These are phyloP conservation scores for Daedaleopsis nitida DNA, from an alignment of 768 basidiomycete species.

Conservation along the genomic window DNA sequence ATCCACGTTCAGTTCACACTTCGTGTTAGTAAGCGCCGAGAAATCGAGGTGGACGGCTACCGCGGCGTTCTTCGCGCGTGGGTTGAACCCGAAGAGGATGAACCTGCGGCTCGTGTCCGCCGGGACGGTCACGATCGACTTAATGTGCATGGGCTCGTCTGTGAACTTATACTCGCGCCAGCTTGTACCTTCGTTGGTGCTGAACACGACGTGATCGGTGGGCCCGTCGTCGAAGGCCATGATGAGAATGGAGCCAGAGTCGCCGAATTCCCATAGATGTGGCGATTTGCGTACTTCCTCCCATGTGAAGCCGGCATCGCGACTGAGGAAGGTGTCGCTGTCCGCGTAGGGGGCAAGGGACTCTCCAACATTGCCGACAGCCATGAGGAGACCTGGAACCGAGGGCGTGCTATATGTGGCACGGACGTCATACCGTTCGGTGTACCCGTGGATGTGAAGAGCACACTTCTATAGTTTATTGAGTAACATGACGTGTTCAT, in stretches of 20 bases:
- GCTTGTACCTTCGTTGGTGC: conserved; percentile 81
- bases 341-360: conserved; percentile 77
- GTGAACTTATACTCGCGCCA: conserved; percentile 91
- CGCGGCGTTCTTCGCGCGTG: conserved; percentile 44
- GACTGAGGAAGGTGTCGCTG: conserved; percentile 93
- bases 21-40: conserved; percentile 64
- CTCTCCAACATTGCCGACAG: conserved; percentile 94
- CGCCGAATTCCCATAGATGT: conserved; percentile 97
- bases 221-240: conserved; percentile 96
- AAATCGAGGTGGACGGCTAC: conserved; percentile 91
- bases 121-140: conserved; percentile 83
- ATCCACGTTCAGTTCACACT: conserved; percentile 77
- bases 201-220: conserved; percentile 86
- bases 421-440: conserved; percentile 85
- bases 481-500: conserved; percentile 12
- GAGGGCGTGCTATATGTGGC: conserved; percentile 95
- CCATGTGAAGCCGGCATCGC: conserved; percentile 98
- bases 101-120: conserved; percentile 90
- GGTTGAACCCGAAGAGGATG: conserved; percentile 73
- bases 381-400: conserved; percentile 91
- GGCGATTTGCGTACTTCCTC: conserved; percentile 98
- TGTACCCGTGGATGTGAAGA: conserved; percentile 94
- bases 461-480: conserved; percentile 62
- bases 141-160: conserved; percentile 71
- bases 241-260: conserved; percentile 91